phyloP scores from a whole-genome alignment of 306 rosid species.

The Cucumis sativus region Cucumber_9930_V3 NC_026657.2:17777001-17777500 shows the following conservation, averaged over 20 bases:
- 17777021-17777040: background rate
- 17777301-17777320: background rate
- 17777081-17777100: background rate
- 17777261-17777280: background rate
- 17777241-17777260: background rate
- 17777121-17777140: background rate
- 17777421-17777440: slow-evolving; percentile 1
- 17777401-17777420: slow-evolving; percentile 6
- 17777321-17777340: background rate
- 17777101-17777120: background rate
- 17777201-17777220: background rate
- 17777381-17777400: background rate
- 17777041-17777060: background rate
- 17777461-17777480: slow-evolving; percentile 9
- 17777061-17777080: background rate
- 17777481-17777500: slow-evolving; percentile 2
- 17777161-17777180: background rate
- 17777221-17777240: background rate
- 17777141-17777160: background rate
- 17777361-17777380: background rate
- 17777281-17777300: background rate
- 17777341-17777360: slow-evolving; percentile 1
- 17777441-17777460: background rate
- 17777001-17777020: background rate
- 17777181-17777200: background rate